phyloP scores from a whole-genome alignment of 352 stramenopile genomes.

The Pythium insidiosum region DNA sequence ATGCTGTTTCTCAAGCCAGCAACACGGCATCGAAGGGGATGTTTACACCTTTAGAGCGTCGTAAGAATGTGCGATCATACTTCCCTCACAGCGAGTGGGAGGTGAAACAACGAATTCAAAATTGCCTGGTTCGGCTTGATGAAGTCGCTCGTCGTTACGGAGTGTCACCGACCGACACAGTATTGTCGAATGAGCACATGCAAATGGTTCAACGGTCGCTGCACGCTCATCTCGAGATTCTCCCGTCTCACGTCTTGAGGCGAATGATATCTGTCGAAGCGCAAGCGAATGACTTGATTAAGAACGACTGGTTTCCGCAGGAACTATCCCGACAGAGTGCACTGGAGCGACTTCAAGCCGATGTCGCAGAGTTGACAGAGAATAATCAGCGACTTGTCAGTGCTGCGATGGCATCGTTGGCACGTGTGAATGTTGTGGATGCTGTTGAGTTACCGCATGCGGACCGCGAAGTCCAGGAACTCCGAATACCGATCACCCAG shows the following conservation, averaged over 20 bases:
- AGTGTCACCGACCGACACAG: conserved; percentile 22
- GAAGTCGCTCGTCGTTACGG: conserved; percentile 34
- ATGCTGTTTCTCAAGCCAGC: too few relatives aligned
- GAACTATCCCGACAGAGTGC: conserved; percentile 39
- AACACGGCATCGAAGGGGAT: too few relatives aligned
- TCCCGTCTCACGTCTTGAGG: conserved; percentile 40
- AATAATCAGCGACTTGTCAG: conserved; percentile 38
- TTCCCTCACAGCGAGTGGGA: conserved; percentile 36
- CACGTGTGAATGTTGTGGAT: too few relatives aligned
- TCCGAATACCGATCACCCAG: too few relatives aligned
- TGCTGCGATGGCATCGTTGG: conserved; percentile 25
- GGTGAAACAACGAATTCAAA: conserved; percentile 29
- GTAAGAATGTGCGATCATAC: conserved; percentile 36
- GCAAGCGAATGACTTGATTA: conserved; percentile 33
- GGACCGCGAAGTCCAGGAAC: too few relatives aligned
- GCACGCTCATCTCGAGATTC: conserved; percentile 46
- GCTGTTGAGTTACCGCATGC: too few relatives aligned
- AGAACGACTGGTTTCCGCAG: conserved; percentile 45
- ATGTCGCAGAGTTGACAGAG: conserved; percentile 22
- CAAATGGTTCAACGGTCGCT: conserved; percentile 45
- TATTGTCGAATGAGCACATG: conserved; percentile 39
- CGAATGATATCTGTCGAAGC: conserved; percentile 51
- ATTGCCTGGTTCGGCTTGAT: conserved; percentile 33
- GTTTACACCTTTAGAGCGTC: too few relatives aligned
- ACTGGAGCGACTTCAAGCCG: conserved; percentile 29